phyloP scores from a whole-genome alignment of 768 basidiomycete species.

The Gelatoporia subvermispora region DNA sequence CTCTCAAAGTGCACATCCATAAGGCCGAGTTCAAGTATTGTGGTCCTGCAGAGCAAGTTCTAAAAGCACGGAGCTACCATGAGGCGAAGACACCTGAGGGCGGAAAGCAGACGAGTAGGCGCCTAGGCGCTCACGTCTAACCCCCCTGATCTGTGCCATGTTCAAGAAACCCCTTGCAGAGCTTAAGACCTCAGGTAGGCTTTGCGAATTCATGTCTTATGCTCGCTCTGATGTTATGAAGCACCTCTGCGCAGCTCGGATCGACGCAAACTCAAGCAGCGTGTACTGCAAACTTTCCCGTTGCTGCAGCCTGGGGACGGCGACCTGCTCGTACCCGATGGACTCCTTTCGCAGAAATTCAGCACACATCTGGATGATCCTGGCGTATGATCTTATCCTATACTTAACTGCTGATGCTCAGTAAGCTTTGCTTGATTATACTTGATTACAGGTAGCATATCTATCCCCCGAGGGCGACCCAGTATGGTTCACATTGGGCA shows the following conservation, averaged over 20 bases:
- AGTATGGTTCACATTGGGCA: constrained; percentile 74
- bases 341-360: constrained; percentile 64
- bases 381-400: constrained; percentile 62
- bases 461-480: constrained; percentile 63
- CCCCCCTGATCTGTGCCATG: constrained; percentile 35
- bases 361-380: constrained; percentile 57
- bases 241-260: constrained; percentile 73
- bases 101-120: too few relatives aligned
- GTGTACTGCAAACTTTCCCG: constrained; percentile 43
- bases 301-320: constrained; percentile 50
- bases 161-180: constrained; percentile 75
- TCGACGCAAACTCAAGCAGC: constrained; percentile 64
- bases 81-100: too few relatives aligned
- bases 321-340: constrained; percentile 70
- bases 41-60: too few relatives aligned
- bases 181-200: constrained; percentile 58
- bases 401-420: background rate
- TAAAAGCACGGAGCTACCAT: too few relatives aligned
- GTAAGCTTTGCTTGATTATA: background rate
- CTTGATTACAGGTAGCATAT: constrained; percentile 51
- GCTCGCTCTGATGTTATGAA: constrained; percentile 1
- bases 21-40: too few relatives aligned
- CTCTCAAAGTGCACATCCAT: too few relatives aligned
- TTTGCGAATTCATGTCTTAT: background rate
- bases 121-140: too few relatives aligned